Evolutionary conservation across 2,329 filamentous ascomycete species (phyloP).

Genomic region (Aspergillus jensenii): DNA sequence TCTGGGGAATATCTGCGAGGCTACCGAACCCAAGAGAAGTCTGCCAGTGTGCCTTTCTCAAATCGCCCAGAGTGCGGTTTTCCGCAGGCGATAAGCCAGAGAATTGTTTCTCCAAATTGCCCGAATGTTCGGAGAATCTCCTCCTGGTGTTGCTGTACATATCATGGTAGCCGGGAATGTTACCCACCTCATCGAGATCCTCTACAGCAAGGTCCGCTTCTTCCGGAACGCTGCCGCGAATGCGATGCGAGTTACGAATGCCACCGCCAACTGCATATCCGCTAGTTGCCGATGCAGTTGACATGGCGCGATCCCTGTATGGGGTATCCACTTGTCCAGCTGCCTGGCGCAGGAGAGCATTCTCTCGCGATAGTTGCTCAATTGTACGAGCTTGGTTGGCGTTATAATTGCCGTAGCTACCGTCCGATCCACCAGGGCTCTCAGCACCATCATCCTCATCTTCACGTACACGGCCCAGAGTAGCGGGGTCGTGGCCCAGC

Average conservation of each 20-base stretch:
- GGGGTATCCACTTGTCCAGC: constrained; percentile 40
- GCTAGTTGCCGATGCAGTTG: constrained; percentile 38
- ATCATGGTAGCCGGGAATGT: constrained; percentile 40
- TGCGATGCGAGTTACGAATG: constrained; percentile 37
- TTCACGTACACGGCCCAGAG: constrained; percentile 49
- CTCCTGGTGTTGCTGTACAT: constrained; percentile 38
- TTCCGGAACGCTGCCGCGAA: constrained; percentile 43
- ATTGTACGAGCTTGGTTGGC: constrained; percentile 45
- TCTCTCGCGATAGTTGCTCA: constrained; percentile 49
- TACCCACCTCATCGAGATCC: constrained; percentile 45
- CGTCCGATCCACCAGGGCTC: constrained; percentile 40
- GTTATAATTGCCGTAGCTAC: constrained; percentile 36
- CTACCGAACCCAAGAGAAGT: constrained; percentile 51
- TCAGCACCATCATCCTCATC: constrained; percentile 50
- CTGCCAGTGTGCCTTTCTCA: constrained; percentile 52
- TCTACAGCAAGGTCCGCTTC: constrained; percentile 46
- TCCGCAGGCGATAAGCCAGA: constrained; percentile 39
- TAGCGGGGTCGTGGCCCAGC: constrained; percentile 46
- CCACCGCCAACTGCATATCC: constrained; percentile 32
- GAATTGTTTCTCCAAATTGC: constrained; percentile 43
- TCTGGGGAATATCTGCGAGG: constrained; percentile 47
- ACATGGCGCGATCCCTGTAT: constrained; percentile 43
- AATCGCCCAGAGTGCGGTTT: constrained; percentile 45
- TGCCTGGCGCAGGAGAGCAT: constrained; percentile 47
- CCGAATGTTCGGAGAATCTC: constrained; percentile 47